Evolutionary conservation across 805 yeast species (phyloP).

Genomic region (Wickerhamiella sergipiensis): DNA sequence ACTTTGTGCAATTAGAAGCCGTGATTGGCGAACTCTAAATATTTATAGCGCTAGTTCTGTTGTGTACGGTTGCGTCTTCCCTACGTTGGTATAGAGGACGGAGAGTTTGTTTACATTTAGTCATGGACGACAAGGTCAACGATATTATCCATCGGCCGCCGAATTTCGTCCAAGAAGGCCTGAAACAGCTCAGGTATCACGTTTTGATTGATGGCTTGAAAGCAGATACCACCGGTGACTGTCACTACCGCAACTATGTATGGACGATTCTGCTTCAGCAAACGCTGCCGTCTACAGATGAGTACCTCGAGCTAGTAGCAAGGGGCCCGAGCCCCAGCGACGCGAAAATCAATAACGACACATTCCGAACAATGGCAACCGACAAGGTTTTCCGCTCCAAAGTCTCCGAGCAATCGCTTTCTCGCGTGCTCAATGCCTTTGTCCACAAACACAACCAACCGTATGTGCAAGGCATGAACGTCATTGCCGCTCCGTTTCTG

Average conservation of each 20-base stretch:
- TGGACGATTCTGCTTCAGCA: conserved; percentile 69
- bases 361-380: conserved; percentile 71
- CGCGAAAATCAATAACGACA: conserved; percentile 67
- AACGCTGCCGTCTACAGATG: conserved; percentile 40
- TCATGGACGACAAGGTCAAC: conserved; percentile 35
- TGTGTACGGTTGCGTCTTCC: no score
- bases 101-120: conserved; percentile 1
- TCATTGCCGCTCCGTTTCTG: conserved; percentile 69
- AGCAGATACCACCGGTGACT: conserved; percentile 23
- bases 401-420: conserved; percentile 57
- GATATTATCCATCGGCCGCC: conserved; percentile 28
- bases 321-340: conserved; percentile 47
- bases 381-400: conserved; percentile 48
- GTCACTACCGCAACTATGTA: conserved; percentile 59
- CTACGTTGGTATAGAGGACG: no score
- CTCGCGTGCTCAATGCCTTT: conserved; percentile 58
- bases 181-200: conserved; percentile 40
- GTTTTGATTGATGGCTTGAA: conserved; percentile 35
- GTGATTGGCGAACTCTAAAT: neutral
- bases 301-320: conserved; percentile 40
- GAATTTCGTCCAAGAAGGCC: conserved; percentile 33
- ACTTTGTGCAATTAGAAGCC: conserved; percentile 29
- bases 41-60: neutral
- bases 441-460: conserved; percentile 33
- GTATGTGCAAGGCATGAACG: conserved; percentile 82